These are phyloP conservation scores for Colletotrichum trifolii DNA, from an alignment of 2,329 filamentous ascomycete genomes.

Conservation along the genomic window DNA sequence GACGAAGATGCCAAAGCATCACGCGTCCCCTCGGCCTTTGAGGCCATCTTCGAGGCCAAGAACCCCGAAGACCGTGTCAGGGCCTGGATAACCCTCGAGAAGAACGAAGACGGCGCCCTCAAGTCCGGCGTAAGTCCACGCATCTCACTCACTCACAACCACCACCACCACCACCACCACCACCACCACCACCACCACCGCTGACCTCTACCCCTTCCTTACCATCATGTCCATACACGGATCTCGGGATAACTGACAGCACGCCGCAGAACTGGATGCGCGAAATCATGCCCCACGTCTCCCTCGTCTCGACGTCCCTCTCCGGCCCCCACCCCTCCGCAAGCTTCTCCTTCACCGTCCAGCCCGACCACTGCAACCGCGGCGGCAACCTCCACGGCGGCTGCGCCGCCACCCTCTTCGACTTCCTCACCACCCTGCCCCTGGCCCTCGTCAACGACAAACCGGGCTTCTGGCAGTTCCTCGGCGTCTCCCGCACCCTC, in stretches of 20 bases:
- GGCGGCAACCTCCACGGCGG: slow-evolving; percentile 69
- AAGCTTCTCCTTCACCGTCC: slow-evolving; percentile 61
- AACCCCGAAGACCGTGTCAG: slow-evolving; percentile 43
- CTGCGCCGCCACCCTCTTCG: slow-evolving; percentile 74
- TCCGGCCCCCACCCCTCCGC: slow-evolving; percentile 50
- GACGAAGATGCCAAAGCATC: slow-evolving; percentile 79
- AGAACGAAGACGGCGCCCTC: slow-evolving; percentile 42
- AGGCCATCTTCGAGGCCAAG: slow-evolving; percentile 29
- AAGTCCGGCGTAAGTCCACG: slow-evolving; percentile 45
- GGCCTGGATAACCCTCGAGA: slow-evolving; percentile 45
- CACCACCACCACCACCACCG: neutral
- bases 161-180: neutral
- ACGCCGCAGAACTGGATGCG: slow-evolving; percentile 56
- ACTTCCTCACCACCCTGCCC: slow-evolving; percentile 71
- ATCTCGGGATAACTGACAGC: neutral
- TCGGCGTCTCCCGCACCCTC: slow-evolving; percentile 74
- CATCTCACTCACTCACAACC: neutral
- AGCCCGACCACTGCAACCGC: slow-evolving; percentile 63
- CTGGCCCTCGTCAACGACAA: slow-evolving; percentile 63
- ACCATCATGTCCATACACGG: too few species aligned
- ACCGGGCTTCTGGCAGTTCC: slow-evolving; percentile 69
- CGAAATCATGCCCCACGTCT: slow-evolving; percentile 53
- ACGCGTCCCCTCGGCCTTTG: slow-evolving; percentile 77
- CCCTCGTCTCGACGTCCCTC: slow-evolving; percentile 51
- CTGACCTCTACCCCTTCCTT: too few species aligned